Base-by-base conservation (phyloP, 306 rosid genomes). In the Cicer yamashitae region DNA sequence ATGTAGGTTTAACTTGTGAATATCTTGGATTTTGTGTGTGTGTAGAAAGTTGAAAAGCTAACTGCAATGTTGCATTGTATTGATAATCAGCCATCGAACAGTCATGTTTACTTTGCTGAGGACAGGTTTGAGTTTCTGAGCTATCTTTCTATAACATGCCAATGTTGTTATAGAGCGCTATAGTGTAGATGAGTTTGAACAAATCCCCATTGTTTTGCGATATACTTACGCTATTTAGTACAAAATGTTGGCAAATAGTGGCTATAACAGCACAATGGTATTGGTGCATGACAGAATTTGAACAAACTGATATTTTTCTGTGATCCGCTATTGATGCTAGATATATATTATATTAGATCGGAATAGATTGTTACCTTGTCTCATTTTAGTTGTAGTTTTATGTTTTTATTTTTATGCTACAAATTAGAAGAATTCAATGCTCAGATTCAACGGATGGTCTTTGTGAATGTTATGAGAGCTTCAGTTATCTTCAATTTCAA, bases 31-130 rank as follows among this genome's bases (percentile, higher is more conserved):
- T 10, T 84, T 70, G 30, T 12, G 50, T 81, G 77, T 12, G 48
- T 81, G 76, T 89, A 91, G 97, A 94, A 88, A 88, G 54, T 88
- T 69, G 97, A 88, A 79, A 91, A 79, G 84, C 77, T 94, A 79
- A 71, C 86, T 41, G 91, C 98, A 0, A 75, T 71, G 9, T 85
- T 94, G 67, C 98, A 91, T 77, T 83, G 60, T 8, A 51, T 85
- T 76, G 94, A 85, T 79, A 71, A 84, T 60, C 84, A 77, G 20
- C 88, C 83, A 13, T 70, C 86, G 7, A 84, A 77, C 67, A 82
- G 59, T 68, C 94, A 90, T 22, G 13, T 88, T 52, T 91, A 77
- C 81, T 90, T 77, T 84, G 91, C 94, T 15, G 94, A 91, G 60
- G 89, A 91, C 82, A 84, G 96, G 96, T 93, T 68, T 72, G 85